These are phyloP conservation scores for Phytophthora nicotianae DNA, from an alignment of 352 stramenopile species.

Conservation along the genomic window DNA sequence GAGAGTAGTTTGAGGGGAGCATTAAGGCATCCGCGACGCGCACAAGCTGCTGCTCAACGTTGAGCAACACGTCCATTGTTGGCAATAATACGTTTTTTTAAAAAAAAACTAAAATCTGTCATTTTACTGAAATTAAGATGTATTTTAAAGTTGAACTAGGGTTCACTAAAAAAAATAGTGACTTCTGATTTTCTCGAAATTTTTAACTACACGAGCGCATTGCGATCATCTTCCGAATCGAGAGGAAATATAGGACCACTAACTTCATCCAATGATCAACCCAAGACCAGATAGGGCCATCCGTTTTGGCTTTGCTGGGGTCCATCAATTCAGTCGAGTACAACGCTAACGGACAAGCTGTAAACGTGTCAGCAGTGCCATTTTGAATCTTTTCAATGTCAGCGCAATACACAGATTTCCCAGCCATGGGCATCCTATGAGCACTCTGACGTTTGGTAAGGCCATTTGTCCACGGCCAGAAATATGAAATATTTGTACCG, in stretches of 20 bases:
- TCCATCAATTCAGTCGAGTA: conserved; percentile 1
- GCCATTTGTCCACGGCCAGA: not conserved
- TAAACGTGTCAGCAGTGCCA: not conserved
- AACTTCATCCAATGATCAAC: conserved; percentile 5
- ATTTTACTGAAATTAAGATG: not conserved
- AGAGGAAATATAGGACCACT: conserved; percentile 11
- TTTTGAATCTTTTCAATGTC: not conserved
- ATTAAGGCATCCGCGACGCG: not conserved
- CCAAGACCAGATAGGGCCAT: conserved; percentile 5
- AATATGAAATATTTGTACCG: not conserved
- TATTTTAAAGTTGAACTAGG: not conserved
- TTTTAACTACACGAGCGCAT: not conserved
- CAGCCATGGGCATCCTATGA: not conserved
- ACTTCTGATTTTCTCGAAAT: too few relatives aligned
- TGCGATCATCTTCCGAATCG: conserved; percentile 3
- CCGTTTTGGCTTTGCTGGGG: not conserved
- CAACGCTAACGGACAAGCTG: not conserved
- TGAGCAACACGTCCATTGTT: conserved; percentile 1
- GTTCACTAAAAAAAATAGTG: too few relatives aligned
- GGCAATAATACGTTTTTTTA: too few relatives aligned
- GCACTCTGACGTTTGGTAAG: not conserved
- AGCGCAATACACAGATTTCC: not conserved
- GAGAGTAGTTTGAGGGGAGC: not conserved
- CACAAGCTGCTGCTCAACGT: conserved; percentile 7
- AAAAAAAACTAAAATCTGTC: not conserved